Conservation (phyloP, 805 yeast species). For the Tetrapisispora namnaoensis region DNA sequence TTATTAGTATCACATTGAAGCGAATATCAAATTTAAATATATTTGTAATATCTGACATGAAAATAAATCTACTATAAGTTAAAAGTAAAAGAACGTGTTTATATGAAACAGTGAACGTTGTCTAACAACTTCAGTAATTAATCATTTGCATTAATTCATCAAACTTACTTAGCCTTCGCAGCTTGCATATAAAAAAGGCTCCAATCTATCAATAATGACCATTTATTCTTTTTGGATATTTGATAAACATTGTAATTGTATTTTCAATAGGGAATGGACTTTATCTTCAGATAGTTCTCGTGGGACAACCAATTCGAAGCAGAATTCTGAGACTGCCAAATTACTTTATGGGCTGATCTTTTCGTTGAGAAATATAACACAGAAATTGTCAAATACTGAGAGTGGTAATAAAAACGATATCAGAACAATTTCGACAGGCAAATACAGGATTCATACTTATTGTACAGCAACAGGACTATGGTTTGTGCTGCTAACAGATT, state of each 20-base stretch:
- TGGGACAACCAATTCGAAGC: constrained; percentile 41
- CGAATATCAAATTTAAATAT: no score
- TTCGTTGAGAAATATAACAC: constrained; percentile 67
- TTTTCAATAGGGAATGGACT: constrained; percentile 69
- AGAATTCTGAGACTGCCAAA: constrained; percentile 63
- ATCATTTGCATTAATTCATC: no score
- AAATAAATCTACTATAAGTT: no score
- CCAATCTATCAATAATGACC: constrained; percentile 30
- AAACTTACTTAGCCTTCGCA: no score
- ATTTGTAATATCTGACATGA: no score
- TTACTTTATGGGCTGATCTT: constrained; percentile 77
- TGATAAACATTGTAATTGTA: constrained; percentile 87
- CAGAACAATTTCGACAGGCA: constrained; percentile 49
- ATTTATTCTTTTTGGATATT: constrained; percentile 83
- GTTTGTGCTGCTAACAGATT: constrained; percentile 66
- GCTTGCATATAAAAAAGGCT: no score
- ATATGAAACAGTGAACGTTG: no score
- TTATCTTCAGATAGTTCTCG: constrained; percentile 23
- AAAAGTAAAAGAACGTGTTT: no score
- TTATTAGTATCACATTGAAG: no score
- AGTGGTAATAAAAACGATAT: constrained; percentile 26
- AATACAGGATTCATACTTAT: constrained; percentile 67
- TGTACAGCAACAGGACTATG: constrained; percentile 75
- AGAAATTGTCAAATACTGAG: constrained; percentile 32
- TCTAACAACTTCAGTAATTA: no score